Evolutionary conservation across 2,329 filamentous ascomycete species (phyloP).

Genomic region (Trichoderma atroviride): DNA sequence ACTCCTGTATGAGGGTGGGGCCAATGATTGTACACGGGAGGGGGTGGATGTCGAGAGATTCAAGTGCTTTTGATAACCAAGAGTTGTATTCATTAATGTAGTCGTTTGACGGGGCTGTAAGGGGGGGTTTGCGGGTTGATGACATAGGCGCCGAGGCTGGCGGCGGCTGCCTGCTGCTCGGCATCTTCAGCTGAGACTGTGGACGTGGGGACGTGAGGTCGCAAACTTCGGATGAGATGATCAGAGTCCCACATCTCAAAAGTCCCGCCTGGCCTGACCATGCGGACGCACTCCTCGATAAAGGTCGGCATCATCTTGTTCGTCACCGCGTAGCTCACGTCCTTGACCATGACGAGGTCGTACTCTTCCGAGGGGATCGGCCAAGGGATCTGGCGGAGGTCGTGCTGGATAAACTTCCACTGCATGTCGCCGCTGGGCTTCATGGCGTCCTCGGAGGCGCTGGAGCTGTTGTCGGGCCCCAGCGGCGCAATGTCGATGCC

Average conservation of each 20-base stretch:
- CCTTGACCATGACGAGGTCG: slow-evolving; percentile 87
- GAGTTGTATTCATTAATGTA: slow-evolving; percentile 81
- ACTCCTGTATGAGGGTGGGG: slow-evolving; percentile 78
- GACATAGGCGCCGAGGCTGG: slow-evolving; percentile 76
- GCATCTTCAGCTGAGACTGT: slow-evolving; percentile 41
- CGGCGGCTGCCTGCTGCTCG: slow-evolving; percentile 65
- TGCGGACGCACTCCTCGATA: slow-evolving; percentile 73
- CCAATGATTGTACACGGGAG: slow-evolving; percentile 79
- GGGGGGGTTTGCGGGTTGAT: slow-evolving; percentile 83
- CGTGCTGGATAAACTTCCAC: slow-evolving; percentile 88
- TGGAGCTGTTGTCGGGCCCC: slow-evolving; percentile 48
- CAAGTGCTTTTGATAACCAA: slow-evolving; percentile 78
- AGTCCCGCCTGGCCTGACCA: slow-evolving; percentile 76
- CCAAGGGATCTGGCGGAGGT: slow-evolving; percentile 73
- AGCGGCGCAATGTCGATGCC: slow-evolving; percentile 81
- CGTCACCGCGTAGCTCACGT: slow-evolving; percentile 69
- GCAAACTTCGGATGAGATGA: slow-evolving; percentile 77
- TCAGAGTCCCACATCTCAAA: slow-evolving; percentile 92
- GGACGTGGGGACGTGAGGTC: slow-evolving; percentile 70
- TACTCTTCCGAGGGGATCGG: slow-evolving; percentile 81
- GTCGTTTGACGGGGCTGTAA: slow-evolving; percentile 77
- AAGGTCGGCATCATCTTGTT: slow-evolving; percentile 58
- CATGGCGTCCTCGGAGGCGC: slow-evolving; percentile 40
- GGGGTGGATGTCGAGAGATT: slow-evolving; percentile 67
- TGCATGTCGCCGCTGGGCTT: slow-evolving; percentile 73